These are phyloP conservation scores for Iris macrosiphon DNA, from an alignment of 106 monocot genomes.

Conservation along the genomic window DNA sequence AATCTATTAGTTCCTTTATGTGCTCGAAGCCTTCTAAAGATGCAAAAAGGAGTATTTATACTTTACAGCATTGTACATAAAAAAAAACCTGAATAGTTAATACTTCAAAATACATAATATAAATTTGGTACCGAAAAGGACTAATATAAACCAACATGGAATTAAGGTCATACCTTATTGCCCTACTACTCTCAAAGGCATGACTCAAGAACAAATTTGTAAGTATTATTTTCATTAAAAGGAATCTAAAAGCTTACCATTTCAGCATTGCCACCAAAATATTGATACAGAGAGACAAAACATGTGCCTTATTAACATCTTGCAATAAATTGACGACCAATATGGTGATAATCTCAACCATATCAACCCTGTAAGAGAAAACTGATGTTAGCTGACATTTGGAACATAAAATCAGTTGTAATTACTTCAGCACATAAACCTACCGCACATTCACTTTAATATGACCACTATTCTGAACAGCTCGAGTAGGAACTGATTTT, in stretches of 20 bases:
- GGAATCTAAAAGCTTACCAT: slow-evolving; percentile 61
- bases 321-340: slow-evolving; percentile 45
- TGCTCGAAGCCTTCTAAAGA: too few species aligned
- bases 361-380: slow-evolving; percentile 50
- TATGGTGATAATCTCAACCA: slow-evolving; percentile 48
- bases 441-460: slow-evolving; percentile 41
- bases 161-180: too few species aligned
- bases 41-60: too few species aligned
- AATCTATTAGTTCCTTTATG: too few species aligned
- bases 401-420: not conserved
- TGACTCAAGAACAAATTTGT: too few species aligned
- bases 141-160: too few species aligned
- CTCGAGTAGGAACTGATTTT: slow-evolving; percentile 23
- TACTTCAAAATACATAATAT: too few species aligned
- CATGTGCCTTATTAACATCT: slow-evolving; percentile 25
- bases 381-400: not conserved
- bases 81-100: too few species aligned
- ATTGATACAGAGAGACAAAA: slow-evolving; percentile 50
- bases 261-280: slow-evolving; percentile 71
- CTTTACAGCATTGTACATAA: too few species aligned
- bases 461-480: slow-evolving; percentile 21
- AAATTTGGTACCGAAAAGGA: too few species aligned
- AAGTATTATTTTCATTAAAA: too few species aligned
- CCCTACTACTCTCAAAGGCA: too few species aligned
- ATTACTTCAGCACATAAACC: not conserved